Evolutionary conservation across 139 green algal species (phyloP).

Genomic region (Coccomyxa sp.): DNA sequence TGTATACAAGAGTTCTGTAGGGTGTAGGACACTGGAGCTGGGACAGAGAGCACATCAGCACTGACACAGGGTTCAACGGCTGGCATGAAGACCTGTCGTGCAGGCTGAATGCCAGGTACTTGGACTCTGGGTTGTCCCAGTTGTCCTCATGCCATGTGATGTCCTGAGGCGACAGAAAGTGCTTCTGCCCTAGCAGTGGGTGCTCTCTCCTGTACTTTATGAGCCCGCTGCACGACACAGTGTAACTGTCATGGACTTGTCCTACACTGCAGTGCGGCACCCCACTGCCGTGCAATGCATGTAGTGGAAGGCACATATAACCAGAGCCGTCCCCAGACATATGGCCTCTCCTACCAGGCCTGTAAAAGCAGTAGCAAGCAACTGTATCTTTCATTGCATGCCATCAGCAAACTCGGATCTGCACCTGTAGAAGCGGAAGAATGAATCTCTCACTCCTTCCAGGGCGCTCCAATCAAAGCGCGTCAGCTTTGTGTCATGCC

Average conservation of each 20-base stretch:
- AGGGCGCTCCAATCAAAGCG: slow-evolving; percentile 71
- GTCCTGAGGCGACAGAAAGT: slow-evolving; percentile 76
- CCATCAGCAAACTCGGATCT: not conserved
- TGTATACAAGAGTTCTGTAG: not conserved
- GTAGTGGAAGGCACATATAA: too few relatives aligned
- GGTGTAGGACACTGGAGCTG: not conserved
- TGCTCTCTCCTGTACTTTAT: slow-evolving; percentile 78
- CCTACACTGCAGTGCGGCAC: not conserved
- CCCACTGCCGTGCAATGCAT: too few relatives aligned
- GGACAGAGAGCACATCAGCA: not conserved
- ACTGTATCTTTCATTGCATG: too few relatives aligned
- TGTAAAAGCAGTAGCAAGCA: too few relatives aligned
- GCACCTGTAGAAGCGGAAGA: slow-evolving; percentile 44
- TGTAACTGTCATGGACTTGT: not conserved
- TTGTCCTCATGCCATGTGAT: slow-evolving; percentile 97
- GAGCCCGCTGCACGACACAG: slow-evolving; percentile 41
- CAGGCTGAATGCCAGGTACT: slow-evolving; percentile 94
- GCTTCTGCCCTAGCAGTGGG: slow-evolving; percentile 70
- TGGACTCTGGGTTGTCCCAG: slow-evolving; percentile 87
- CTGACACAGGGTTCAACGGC: not conserved
- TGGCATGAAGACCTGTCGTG: slow-evolving; percentile 48
- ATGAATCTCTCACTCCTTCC: slow-evolving; percentile 30
- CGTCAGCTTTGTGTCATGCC: slow-evolving; percentile 85
- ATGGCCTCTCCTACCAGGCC: too few relatives aligned
- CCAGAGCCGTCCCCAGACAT: too few relatives aligned